These are phyloP conservation scores for Botrytis fragariae DNA, from an alignment of 2,329 filamentous ascomycete genomes.

Conservation along the genomic window DNA sequence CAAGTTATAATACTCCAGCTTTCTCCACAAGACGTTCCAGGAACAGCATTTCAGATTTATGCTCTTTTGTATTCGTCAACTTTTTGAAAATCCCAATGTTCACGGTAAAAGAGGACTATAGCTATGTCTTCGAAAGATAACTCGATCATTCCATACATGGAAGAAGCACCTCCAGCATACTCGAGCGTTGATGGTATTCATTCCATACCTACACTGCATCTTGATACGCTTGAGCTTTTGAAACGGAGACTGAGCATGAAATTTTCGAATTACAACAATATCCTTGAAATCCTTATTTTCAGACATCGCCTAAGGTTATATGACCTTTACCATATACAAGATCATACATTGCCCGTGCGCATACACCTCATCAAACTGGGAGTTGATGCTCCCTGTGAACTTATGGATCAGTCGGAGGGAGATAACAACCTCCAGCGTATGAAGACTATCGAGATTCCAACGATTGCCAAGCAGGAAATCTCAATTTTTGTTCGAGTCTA, in stretches of 20 bases:
- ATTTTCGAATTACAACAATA: background rate
- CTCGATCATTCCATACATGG: background rate
- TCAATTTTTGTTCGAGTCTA: background rate
- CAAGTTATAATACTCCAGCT: background rate
- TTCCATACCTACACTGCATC: background rate
- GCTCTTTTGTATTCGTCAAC: background rate
- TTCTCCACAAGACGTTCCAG: background rate
- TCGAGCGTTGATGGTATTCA: background rate
- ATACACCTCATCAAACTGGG: background rate
- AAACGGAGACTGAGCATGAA: background rate
- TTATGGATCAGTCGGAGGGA: background rate
- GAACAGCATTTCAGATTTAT: background rate
- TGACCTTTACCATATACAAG: background rate
- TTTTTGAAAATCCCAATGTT: background rate
- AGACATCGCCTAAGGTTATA: conserved; percentile 2
- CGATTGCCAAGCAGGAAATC: background rate
- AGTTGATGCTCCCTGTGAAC: background rate
- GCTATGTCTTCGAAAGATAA: background rate
- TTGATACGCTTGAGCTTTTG: background rate
- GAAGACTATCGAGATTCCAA: background rate
- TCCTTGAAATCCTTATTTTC: background rate
- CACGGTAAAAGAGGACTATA: background rate
- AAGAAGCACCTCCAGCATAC: background rate
- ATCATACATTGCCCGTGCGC: background rate
- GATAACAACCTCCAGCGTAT: background rate